Conservation (phyloP, 352 stramenopile genomes). For the Hyaloperonospora brassicae region DNA sequence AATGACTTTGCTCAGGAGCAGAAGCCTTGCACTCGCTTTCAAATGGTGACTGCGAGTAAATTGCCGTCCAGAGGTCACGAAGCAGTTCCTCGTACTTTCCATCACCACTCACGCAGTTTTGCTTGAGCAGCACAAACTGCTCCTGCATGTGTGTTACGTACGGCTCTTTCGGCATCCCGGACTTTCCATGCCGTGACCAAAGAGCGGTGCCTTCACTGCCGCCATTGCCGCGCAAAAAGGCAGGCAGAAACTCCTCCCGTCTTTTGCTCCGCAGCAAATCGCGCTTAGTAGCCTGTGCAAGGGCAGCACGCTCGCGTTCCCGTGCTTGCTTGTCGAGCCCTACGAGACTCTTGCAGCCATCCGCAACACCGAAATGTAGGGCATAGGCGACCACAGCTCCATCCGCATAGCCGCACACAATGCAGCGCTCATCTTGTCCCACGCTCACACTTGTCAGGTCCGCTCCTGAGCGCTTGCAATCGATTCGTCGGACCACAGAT, state of each 20-base stretch:
- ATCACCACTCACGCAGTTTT: slow-evolving; percentile 57
- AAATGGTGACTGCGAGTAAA: slow-evolving; percentile 51
- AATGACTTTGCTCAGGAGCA: slow-evolving; percentile 11
- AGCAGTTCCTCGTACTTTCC: slow-evolving; percentile 55
- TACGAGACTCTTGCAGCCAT: slow-evolving; percentile 62
- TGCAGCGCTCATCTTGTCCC: slow-evolving; percentile 74
- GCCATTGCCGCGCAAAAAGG: slow-evolving; percentile 39
- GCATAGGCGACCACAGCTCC: slow-evolving; percentile 72
- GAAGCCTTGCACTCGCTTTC: slow-evolving; percentile 15
- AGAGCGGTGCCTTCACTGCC: slow-evolving; percentile 27
- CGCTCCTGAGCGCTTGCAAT: slow-evolving; percentile 54
- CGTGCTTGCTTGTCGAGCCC: slow-evolving; percentile 66
- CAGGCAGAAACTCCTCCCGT: slow-evolving; percentile 38
- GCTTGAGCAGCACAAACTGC: slow-evolving; percentile 57
- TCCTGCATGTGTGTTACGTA: slow-evolving; percentile 59
- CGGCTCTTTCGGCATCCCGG: slow-evolving; percentile 41
- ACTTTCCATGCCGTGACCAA: slow-evolving; percentile 52
- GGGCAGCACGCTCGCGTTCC: slow-evolving; percentile 66
- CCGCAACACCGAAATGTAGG: slow-evolving; percentile 71
- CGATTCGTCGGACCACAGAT: slow-evolving; percentile 62
- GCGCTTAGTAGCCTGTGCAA: slow-evolving; percentile 64
- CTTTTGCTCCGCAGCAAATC: slow-evolving; percentile 58
- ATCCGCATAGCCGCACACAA: slow-evolving; percentile 75
- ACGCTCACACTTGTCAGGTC: slow-evolving; percentile 66
- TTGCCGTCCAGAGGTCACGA: slow-evolving; percentile 50